A percentile compares a stretch with the other conserved stretches of the same genome.
Evolutionary conservation across 768 basidiomycete genomes (phyloP).

Genomic region (Leccinum boreale): DNA sequence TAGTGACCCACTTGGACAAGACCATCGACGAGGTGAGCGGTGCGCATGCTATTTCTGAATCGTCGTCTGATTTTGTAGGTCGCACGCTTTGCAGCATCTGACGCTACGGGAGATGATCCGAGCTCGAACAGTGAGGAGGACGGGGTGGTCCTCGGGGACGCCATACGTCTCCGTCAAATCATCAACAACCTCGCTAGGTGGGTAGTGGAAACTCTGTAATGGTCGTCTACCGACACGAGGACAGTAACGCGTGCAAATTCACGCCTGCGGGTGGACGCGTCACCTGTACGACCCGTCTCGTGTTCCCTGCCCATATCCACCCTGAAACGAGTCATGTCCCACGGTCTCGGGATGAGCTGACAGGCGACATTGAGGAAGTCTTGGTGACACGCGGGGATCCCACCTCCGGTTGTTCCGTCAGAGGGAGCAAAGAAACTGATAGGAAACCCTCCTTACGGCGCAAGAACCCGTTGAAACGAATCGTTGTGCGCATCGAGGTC

Average conservation of each 20-base stretch:
- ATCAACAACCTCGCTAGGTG: constrained; percentile 81
- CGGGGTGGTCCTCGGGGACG: constrained; percentile 80
- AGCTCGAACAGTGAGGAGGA: constrained; percentile 36
- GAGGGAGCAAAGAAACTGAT: neutral
- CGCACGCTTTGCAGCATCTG: constrained; percentile 56
- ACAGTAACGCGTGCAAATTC: constrained; percentile 78
- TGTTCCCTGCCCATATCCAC: constrained; percentile 32
- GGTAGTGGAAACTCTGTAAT: neutral
- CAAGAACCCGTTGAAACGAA: constrained; percentile 44
- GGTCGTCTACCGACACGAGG: neutral
- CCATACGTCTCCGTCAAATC: constrained; percentile 76
- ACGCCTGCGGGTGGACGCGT: constrained; percentile 68
- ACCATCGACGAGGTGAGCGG: constrained; percentile 55
- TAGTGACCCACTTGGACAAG: constrained; percentile 67
- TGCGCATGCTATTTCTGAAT: neutral
- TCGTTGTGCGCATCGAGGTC: constrained; percentile 84
- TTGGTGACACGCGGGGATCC: constrained; percentile 32
- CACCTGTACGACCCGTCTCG: constrained; percentile 61
- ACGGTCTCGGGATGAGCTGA: constrained; percentile 3
- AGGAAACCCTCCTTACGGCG: neutral
- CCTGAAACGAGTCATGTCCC: constrained; percentile 9
- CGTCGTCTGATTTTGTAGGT: constrained; percentile 36
- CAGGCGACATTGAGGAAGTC: constrained; percentile 24
- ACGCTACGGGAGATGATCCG: constrained; percentile 52
- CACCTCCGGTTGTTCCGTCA: neutral